A percentile compares a stretch with the other conserved stretches of the same genome.
Evolutionary conservation across 192 early-diverging fungal genomes (phyloP).

Genomic region (Linnemannia hyalina): DNA sequence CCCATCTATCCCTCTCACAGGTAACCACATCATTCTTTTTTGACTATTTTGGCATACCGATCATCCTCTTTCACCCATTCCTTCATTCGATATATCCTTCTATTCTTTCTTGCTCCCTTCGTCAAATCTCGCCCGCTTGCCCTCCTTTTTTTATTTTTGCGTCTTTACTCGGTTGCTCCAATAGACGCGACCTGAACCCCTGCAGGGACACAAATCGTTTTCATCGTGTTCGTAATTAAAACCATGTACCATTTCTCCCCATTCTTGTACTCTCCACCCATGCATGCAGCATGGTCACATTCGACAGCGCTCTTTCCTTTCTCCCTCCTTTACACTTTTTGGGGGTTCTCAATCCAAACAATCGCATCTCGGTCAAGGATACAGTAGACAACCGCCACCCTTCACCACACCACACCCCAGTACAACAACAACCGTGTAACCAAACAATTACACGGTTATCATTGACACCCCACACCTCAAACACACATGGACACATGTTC

Average conservation of each 20-base stretch:
- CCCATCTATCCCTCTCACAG: not conserved
- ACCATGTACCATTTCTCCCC: too few relatives aligned
- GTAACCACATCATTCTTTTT: not conserved
- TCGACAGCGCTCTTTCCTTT: not conserved
- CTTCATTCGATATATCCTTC: not conserved
- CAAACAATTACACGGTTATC: too few relatives aligned
- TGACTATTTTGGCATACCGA: not conserved
- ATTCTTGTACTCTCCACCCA: too few relatives aligned
- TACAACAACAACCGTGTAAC: too few relatives aligned
- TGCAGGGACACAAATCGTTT: too few relatives aligned
- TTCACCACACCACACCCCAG: too few relatives aligned
- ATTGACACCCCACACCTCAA: not conserved
- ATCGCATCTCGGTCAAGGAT: not conserved
- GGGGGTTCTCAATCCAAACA: not conserved
- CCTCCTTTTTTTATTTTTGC: too few relatives aligned
- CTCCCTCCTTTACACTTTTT: not conserved
- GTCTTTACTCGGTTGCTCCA: too few relatives aligned
- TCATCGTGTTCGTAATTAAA: too few relatives aligned
- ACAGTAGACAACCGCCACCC: not conserved
- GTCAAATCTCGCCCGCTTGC: too few relatives aligned
- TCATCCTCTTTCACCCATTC: not conserved
- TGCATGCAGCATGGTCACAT: constrained; percentile 14
- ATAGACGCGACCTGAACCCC: too few relatives aligned
- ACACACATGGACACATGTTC: not conserved
- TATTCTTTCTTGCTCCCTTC: not conserved